Base-by-base conservation (phyloP, 1,139 yeast species). In the Entelexis paramagnoliae region DNA sequence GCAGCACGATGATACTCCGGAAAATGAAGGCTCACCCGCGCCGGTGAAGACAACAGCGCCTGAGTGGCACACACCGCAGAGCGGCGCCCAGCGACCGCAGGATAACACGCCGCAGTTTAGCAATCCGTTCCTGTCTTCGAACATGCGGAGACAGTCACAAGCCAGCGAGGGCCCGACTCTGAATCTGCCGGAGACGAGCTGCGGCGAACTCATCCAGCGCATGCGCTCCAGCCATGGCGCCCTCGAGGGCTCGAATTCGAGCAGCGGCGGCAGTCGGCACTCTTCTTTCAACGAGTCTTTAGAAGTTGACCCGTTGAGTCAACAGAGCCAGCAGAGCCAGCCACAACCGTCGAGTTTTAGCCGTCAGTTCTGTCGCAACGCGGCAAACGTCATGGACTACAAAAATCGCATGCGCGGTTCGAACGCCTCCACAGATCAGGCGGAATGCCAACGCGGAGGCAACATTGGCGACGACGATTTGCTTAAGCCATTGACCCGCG, bases 361-460 rank as follows among this genome's bases (percentile, higher is more conserved):
- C 6, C 35, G 39, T 10, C 48, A 40, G 32, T 55, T 51, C 51
- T 55, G 58, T 43, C 49, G 58, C 16, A 55, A 54, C 45, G 14
- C 35, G 1, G 54, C 52, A 8, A 50, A 46, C 24, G 52, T 54
- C 24, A 49, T 52, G 5, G 52, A 46, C 22, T 48, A 54, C 8
- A 40, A 51, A 51, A 54, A 54, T 34, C 45, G 55, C 5, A 19
- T 54, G 45, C 46, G 52, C 46, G 16, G 32, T 22, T 10, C 22
- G 7, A 26, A 22, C 24, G 24, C 24, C 6, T 22, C 24, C 6
- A 22, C 24, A 4, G 24, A 22, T 6, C 24, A 22, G 24, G 24
- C 6, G 6, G 24, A 22, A 26, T n/a, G 33, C 26, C n/a, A 14
- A 9, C 14, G 20, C 43, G 7, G 42, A 26, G n/a, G n/a, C 35